Conservation (phyloP, 768 basidiomycete genomes). For the Pleurotus salmoneostramineus region DNA sequence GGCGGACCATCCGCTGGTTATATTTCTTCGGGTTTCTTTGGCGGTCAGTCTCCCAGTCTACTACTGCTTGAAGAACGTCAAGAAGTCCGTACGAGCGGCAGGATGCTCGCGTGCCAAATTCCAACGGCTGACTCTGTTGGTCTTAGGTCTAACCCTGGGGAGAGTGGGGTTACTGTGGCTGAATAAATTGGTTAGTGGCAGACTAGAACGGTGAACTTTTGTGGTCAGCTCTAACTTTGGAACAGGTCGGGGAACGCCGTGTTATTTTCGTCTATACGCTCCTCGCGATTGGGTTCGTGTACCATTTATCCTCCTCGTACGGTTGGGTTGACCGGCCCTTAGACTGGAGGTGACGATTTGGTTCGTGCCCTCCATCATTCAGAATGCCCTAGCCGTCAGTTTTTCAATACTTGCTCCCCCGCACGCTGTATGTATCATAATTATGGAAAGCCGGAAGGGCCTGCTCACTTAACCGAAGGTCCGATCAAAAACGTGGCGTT, state of each 20-base stretch:
- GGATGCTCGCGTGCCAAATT: background rate
- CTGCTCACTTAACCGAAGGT: too few species aligned
- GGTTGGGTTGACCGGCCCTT: background rate
- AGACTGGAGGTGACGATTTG: conserved; percentile 46
- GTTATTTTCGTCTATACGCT: conserved; percentile 28
- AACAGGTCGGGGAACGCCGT: conserved; percentile 26
- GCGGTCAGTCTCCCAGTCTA: conserved; percentile 9
- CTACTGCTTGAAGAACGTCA: too few species aligned
- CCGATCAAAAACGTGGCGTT: too few species aligned
- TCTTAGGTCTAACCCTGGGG: conserved; percentile 44
- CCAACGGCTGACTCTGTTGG: background rate
- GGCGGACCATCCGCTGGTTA: conserved; percentile 47
- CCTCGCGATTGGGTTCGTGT: conserved; percentile 27
- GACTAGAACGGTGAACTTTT: background rate
- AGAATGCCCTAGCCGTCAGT: conserved; percentile 42
- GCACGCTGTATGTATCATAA: conserved; percentile 12
- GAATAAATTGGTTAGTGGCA: conserved; percentile 32
- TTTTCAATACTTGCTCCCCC: background rate
- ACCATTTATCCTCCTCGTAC: background rate
- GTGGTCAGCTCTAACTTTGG: background rate
- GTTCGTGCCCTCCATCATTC: conserved; percentile 47
- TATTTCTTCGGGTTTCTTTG: conserved; percentile 31
- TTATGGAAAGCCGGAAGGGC: too few species aligned
- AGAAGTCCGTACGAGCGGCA: too few species aligned
- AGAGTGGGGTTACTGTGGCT: conserved; percentile 49